phyloP scores from a whole-genome alignment of 805 yeast genomes.

The Saccharomyces jurei region DNA sequence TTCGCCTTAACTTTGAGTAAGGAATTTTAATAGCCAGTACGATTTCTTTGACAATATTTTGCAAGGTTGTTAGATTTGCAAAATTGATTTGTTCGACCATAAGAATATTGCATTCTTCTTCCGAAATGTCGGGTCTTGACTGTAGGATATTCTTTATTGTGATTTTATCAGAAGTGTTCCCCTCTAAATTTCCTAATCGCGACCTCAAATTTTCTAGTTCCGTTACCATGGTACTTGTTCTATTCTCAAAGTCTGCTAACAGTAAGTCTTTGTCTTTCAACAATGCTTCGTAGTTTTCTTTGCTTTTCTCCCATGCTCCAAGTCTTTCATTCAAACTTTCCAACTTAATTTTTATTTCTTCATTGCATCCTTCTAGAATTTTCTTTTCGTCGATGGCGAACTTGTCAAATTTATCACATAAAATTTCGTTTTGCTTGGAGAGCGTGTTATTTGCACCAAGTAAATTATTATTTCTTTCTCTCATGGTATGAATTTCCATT shows the following conservation, averaged over 20 bases:
- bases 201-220: not conserved
- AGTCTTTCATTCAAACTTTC: constrained; percentile 3
- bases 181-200: constrained; percentile 10
- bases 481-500: not conserved
- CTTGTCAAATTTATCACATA: not conserved
- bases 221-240: not conserved
- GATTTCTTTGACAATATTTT: constrained; percentile 31
- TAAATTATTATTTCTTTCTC: not conserved
- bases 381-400: not conserved
- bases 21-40: constrained; percentile 29
- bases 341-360: not conserved
- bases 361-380: constrained; percentile 1
- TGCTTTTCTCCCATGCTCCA: constrained; percentile 6
- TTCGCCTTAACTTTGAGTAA: constrained; percentile 19
- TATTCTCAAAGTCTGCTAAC: not conserved
- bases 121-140: not conserved
- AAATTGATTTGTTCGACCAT: constrained; percentile 26
- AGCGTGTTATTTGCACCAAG: not conserved
- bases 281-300: constrained; percentile 4
- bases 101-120: not conserved
- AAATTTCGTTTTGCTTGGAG: not conserved
- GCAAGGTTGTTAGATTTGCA: constrained; percentile 26
- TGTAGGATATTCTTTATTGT: constrained; percentile 3
- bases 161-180: constrained; percentile 19
- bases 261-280: not conserved